Percentiles rank a stretch among this genome's conserved stretches.
Evolutionary conservation across 441 rosid species (phyloP).

Genomic region (Pelargonium australe): DNA sequence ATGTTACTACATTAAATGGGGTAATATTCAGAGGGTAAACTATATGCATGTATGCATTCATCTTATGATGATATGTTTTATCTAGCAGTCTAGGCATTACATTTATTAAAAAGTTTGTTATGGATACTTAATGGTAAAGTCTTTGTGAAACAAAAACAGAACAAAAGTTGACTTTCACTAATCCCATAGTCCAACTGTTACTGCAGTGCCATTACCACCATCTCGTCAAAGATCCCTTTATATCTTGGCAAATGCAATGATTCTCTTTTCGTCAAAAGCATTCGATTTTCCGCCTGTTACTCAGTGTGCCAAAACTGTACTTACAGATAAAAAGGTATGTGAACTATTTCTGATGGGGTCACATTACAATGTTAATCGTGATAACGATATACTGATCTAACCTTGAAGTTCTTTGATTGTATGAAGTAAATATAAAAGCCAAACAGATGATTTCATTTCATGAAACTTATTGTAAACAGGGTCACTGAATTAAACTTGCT

Average conservation of each 20-base stretch:
- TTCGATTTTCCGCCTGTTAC: conserved; percentile 51
- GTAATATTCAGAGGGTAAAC: neutral
- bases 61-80: neutral
- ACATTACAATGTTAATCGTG: conserved; percentile 12
- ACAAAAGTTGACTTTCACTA: conserved; percentile 9
- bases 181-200: conserved; percentile 6
- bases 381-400: neutral
- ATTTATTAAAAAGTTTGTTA: neutral
- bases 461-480: neutral
- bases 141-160: neutral
- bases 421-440: neutral
- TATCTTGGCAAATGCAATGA: conserved; percentile 76
- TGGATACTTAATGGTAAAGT: neutral
- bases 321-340: conserved; percentile 58
- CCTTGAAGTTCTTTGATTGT: neutral
- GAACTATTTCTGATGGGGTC: conserved; percentile 17
- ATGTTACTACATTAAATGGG: neutral
- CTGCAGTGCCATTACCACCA: conserved; percentile 71
- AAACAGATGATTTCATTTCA: neutral
- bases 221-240: conserved; percentile 76
- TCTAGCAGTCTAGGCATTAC: neutral
- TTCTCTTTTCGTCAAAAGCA: conserved; percentile 79
- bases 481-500: conserved; percentile 1
- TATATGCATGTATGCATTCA: neutral
- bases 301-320: conserved; percentile 41